Evolutionary conservation across 495 filamentous ascomycete genomes (phyloP), one percentile per base, ranked within the genome.

Genomic region (Haplographium delicatum): DNA sequence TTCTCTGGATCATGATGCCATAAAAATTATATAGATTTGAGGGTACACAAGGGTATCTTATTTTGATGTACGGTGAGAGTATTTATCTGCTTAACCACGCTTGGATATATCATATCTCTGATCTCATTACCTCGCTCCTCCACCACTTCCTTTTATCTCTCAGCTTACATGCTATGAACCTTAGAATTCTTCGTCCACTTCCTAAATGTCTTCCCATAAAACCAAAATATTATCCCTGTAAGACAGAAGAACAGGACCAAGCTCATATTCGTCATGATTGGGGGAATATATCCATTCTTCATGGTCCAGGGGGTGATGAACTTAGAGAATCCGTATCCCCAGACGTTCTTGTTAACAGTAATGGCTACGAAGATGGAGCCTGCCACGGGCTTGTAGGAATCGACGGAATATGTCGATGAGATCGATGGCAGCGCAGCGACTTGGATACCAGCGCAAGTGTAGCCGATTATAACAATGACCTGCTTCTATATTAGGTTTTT

Each of bases 291-390:
- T 1, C 76, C 76, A 16, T 57, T 64, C 47, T 68, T 44, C n/a
- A 65, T 62, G n/a, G 76, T 70, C 78, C 76, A 79, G 0, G 72
- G 73, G 45, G 79, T 81, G 9, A 75, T 80, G 59, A 79, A 80
- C 43, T 80, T 80, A 1, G 72, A 76, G 20, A 81, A 64, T 8
- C 79, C 65, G 55, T 80, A 80, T n/a, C 75, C 76, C 56, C 79
- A 79, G 9, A 73, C 60, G 20, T 70, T 66, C 60, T 81, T 80
- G 59, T 79, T 80, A 2, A 69, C 73, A 20, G 78, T 67, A 3
- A 73, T 68, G 1, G 72, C 64, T 2, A 80, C 65, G 5, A 72
- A 73, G 20, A 78, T 61, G 44, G 78, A 73, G 11, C 77, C 78
- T 7, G 72, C 74, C 6, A 76, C 66, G 1, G 78, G 76, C 6